phyloP scores from a whole-genome alignment of 768 basidiomycete species.

The Suillus sp. region DNA sequence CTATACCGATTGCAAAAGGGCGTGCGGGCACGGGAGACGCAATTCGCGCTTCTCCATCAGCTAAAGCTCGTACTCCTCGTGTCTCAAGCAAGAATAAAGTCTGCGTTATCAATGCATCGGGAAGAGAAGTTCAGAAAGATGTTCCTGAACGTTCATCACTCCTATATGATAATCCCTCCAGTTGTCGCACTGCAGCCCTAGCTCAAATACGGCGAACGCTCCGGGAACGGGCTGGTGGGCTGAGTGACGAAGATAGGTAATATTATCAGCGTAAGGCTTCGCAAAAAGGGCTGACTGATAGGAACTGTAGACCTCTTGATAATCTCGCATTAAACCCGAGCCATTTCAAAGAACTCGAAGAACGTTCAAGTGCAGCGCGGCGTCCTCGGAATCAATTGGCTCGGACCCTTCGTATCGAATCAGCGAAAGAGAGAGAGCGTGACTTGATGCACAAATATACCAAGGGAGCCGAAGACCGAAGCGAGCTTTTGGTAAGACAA shows the following conservation, averaged over 20 bases:
- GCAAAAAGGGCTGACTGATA: neutral
- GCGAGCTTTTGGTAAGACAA: constrained; percentile 40
- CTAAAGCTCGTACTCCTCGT: constrained; percentile 23
- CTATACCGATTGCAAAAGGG: constrained; percentile 12
- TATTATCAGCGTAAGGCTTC: constrained; percentile 14
- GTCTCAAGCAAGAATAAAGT: constrained; percentile 43
- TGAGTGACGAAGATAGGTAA: constrained; percentile 63
- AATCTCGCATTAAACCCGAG: constrained; percentile 40
- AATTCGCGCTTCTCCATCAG: constrained; percentile 14
- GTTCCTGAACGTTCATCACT: constrained; percentile 22
- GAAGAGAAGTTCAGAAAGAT: constrained; percentile 52
- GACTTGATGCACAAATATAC: constrained; percentile 39
- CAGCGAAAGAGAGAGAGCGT: constrained; percentile 36
- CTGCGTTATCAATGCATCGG: constrained; percentile 70
- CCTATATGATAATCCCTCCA: constrained; percentile 22
- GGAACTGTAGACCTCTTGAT: constrained; percentile 38
- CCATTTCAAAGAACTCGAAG: constrained; percentile 53
- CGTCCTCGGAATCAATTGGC: constrained; percentile 48
- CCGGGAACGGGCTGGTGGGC: constrained; percentile 52
- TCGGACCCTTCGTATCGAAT: constrained; percentile 43
- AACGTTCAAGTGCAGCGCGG: constrained; percentile 54
- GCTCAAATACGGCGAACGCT: constrained; percentile 59
- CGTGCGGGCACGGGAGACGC: constrained; percentile 23
- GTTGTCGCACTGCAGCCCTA: constrained; percentile 52
- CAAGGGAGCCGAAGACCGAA: constrained; percentile 40